phyloP scores from a whole-genome alignment of 768 basidiomycete species.

The Coprinopsis sp. region DNA sequence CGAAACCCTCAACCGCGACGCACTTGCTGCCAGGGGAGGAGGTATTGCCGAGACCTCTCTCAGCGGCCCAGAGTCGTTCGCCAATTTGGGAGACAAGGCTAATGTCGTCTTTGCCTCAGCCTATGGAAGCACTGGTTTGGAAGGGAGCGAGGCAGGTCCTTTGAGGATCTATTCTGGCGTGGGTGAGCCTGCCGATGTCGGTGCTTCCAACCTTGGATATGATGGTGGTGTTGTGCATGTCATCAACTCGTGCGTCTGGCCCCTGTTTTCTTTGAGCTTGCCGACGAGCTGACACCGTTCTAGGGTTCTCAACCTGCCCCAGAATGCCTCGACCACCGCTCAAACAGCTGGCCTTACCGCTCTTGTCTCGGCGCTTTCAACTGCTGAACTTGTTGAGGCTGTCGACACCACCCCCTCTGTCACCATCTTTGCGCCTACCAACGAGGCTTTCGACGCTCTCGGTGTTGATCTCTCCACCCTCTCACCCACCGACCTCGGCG shows the following conservation, averaged over 20 bases:
- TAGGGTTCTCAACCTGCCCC: constrained; percentile 7
- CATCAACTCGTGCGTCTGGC: not conserved
- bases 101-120: constrained; percentile 9
- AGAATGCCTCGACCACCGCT: not conserved
- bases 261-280: not conserved
- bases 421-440: constrained; percentile 5
- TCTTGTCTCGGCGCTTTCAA: not conserved
- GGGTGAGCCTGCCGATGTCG: constrained; percentile 2
- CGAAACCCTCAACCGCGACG: too few relatives aligned
- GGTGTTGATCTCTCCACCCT: constrained; percentile 4
- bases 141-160: not conserved
- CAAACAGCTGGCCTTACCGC: not conserved
- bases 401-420: constrained; percentile 3
- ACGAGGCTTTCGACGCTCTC: constrained; percentile 1
- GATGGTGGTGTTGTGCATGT: constrained; percentile 3
- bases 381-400: not conserved
- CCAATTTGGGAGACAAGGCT: not conserved
- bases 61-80: too few relatives aligned
- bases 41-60: too few relatives aligned
- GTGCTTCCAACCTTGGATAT: not conserved
- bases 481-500: not conserved
- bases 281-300: not conserved
- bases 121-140: constrained; percentile 4
- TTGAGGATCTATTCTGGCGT: constrained; percentile 6
- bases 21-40: too few relatives aligned